Base-by-base conservation (phyloP, 345 rosid genomes). In the Eutrema yunnanense region DNA sequence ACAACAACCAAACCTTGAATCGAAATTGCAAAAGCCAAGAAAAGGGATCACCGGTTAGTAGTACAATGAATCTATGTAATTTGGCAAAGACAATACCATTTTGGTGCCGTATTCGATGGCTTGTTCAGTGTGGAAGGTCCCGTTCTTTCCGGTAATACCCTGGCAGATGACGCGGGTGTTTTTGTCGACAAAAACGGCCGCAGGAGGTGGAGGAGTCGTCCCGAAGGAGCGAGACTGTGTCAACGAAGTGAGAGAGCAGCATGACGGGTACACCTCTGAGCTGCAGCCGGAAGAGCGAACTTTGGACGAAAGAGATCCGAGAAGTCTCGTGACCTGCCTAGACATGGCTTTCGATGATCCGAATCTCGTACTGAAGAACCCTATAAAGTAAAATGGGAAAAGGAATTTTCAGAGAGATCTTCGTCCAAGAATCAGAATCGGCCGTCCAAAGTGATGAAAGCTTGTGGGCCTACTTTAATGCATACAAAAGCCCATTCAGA, bases 61-160 rank as follows among this genome's bases (percentile, higher is more conserved):
- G 53, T 62, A 33, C 65, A 55, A 0, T 22, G 46, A n/a, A 19
- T 56, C 4, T 42, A 12, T 27, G 52, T 3, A 10, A 30, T 14
- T 5, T 42, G 2, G 9, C 4, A 10, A 32, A n/a, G 16, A 40
- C 34, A 42, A 40, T 72, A 73, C 73, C 73, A 74, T 74, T 74
- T 74, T 74, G 42, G 78, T 92, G 87, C 94, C 99, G 71, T 92
- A 90, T 58, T 95, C 96, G 40, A 92, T 92, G 78, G 98, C 99
- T 78, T 88, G 96, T 57, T 92, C 97, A 49, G 99, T 88, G 84
- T 92, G 96, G 69, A 92, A 92, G 11, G 96, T 95, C 1, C 96
- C 96, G 53, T 88, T 89, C 75, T 88, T 92, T 4, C 99, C 96
- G 32, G 98, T 95, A 59, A 95, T 89, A 7, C 99, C 99, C 67